Evolutionary conservation across 208 protist species (phyloP).

Genomic region (Plasmodiophora brassicae): DNA sequence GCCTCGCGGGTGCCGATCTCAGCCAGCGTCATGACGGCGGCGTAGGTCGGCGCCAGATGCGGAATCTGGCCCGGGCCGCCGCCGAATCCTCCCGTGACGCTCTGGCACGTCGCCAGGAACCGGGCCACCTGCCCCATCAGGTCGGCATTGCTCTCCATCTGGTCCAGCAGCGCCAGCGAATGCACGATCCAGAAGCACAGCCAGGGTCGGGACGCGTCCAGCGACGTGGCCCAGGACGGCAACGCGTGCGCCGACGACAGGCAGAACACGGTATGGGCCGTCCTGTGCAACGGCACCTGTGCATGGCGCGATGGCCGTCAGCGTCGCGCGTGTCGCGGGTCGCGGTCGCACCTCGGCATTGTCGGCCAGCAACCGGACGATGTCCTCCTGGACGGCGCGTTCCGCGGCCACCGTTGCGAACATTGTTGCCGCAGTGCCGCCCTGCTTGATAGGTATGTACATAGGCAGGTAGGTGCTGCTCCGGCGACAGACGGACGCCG

Average conservation of each 20-base stretch:
- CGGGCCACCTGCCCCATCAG: neutral
- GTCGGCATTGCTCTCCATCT: neutral
- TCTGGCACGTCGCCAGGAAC: slow-evolving; percentile 50
- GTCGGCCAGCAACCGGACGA: no score
- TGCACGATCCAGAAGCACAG: slow-evolving; percentile 50
- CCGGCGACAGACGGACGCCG: no score
- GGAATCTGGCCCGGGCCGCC: slow-evolving; percentile 66
- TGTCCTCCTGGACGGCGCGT: no score
- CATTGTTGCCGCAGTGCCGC: no score
- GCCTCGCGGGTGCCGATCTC: slow-evolving; percentile 54
- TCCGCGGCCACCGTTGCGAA: no score
- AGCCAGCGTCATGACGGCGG: slow-evolving; percentile 60
- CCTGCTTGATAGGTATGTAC: no score
- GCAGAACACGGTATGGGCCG: neutral
- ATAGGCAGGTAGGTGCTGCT: no score
- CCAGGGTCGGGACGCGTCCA: slow-evolving; percentile 46
- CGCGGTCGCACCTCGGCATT: no score
- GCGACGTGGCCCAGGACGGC: neutral
- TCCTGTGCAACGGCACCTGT: neutral
- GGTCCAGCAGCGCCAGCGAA: slow-evolving; percentile 42
- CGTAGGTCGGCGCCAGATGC: slow-evolving; percentile 72
- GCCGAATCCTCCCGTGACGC: slow-evolving; percentile 63
- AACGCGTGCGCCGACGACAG: neutral
- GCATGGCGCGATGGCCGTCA: no score
- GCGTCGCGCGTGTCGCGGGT: no score